Evolutionary conservation across 176 grass and related monocot genomes (phyloP), one percentile per base, ranked within the genome.

Genomic region (Pontederia crassipes): DNA sequence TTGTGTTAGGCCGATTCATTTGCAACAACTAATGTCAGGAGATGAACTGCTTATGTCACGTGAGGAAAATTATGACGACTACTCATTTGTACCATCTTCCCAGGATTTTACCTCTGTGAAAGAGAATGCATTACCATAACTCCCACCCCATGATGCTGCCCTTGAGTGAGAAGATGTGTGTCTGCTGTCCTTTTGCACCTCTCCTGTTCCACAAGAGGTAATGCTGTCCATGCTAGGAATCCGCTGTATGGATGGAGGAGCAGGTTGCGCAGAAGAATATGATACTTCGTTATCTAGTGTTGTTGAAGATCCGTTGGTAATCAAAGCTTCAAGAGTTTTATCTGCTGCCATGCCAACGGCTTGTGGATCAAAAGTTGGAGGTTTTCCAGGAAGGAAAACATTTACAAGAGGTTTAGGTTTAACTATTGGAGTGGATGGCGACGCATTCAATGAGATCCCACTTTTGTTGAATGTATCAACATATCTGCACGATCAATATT

Each of bases 141-240:
- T 88, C 27, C 88, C 87, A 46, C 87, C 86, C 93, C 87, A 98
- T 58, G 93, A 98, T 16, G 88, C 77, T 17, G 88, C 88, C 32
- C 87, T 81, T 12, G 81, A 81, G 70, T 77, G 64, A 15, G 77
- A 35, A 35, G 68, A 24, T 83, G 57, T 53, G 74, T 78, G 27
- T 17, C 12, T 48, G 61, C 66, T 78, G 55, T 78, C 46, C 8
- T 77, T 74, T 32, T 69, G 28, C 48, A 35, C 29, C 29, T 4
- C 29, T 35, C 29, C 29, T 35, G 29, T 2, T 4, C 29, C 29
- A 35, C 4, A 35, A 35, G 4, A 35, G 29, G 29, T 35, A 35
- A 88, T 86, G 55, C 76, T 77, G 15, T 89, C 88, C 84, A 92
- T 86, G 72, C 84, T 88, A 1, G 84, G 74, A 56, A 81, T 82